Percentiles rank a stretch among this genome's conserved stretches.
phyloP scores from a whole-genome alignment of 2,329 filamentous ascomycete genomes.

The Xylariaceae sp. region DNA sequence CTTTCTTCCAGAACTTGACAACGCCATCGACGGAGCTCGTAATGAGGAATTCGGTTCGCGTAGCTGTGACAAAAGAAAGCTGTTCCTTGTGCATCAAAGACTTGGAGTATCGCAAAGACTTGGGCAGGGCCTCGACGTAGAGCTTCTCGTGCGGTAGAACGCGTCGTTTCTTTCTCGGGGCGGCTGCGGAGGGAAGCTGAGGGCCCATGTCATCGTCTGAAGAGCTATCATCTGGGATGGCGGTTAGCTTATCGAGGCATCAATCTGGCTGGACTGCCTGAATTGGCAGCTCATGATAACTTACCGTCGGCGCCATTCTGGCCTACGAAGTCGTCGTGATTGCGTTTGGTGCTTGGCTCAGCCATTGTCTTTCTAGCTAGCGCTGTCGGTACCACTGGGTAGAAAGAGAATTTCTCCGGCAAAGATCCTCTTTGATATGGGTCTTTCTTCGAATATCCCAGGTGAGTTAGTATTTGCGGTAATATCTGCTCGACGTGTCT shows the following conservation, averaged over 20 bases:
- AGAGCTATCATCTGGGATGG: conserved; percentile 51
- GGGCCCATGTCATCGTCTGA: conserved; percentile 86
- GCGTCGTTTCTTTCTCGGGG: conserved; percentile 84
- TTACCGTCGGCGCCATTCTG: conserved; percentile 22
- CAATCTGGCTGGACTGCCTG: not conserved
- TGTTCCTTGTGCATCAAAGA: conserved; percentile 99
- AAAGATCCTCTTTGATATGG: not conserved
- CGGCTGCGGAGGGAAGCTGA: conserved; percentile 72
- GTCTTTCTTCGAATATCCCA: not conserved
- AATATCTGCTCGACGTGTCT: not conserved
- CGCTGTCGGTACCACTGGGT: not conserved
- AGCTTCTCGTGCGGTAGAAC: conserved; percentile 92
- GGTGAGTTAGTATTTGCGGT: not conserved
- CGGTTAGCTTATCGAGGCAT: conserved; percentile 8
- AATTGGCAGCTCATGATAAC: not conserved
- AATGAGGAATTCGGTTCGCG: conserved; percentile 93
- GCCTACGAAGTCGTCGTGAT: conserved; percentile 28
- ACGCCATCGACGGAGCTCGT: conserved; percentile 92
- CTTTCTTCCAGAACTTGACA: conserved; percentile 99
- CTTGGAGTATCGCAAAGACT: conserved; percentile 77
- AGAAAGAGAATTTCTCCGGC: not conserved
- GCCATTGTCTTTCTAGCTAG: conserved; percentile 21
- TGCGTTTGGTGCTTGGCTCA: conserved; percentile 30
- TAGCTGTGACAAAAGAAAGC: conserved; percentile 79
- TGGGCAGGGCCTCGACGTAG: conserved; percentile 84